These are phyloP conservation scores for Pythium aristosporum DNA, from an alignment of 352 stramenopile genomes.

Conservation along the genomic window DNA sequence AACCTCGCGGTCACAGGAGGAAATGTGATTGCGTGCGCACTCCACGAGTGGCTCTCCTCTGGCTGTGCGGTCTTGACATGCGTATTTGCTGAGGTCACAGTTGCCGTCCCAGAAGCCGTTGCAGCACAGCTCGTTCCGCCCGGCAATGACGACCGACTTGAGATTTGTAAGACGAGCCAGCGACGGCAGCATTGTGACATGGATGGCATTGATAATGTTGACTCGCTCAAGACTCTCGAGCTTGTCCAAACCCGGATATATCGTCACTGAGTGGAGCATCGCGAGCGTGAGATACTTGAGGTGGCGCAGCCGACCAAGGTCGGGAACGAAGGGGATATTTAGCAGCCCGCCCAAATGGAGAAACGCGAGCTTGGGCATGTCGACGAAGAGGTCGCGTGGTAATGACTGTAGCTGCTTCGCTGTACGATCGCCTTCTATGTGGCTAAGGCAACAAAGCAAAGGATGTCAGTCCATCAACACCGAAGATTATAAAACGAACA, in stretches of 20 bases:
- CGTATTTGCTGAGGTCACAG: constrained; percentile 15
- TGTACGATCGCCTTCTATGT: constrained; percentile 18
- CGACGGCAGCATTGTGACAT: neutral
- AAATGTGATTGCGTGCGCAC: constrained; percentile 2
- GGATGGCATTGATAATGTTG: constrained; percentile 15
- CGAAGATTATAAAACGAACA: too few relatives aligned
- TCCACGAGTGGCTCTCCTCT: neutral
- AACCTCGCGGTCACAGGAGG: neutral
- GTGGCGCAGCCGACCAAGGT: neutral
- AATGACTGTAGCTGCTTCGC: neutral
- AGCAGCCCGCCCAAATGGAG: constrained; percentile 19
- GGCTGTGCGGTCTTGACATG: constrained; percentile 8
- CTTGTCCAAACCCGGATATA: constrained; percentile 9
- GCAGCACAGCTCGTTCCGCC: constrained; percentile 15
- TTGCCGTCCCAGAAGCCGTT: constrained; percentile 14
- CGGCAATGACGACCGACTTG: constrained; percentile 4
- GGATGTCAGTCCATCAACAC: too few relatives aligned
- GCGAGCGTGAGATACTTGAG: constrained; percentile 24
- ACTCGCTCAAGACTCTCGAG: constrained; percentile 13
- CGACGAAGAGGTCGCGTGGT: constrained; percentile 3
- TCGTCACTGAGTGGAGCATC: constrained; percentile 6
- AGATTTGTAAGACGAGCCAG: neutral
- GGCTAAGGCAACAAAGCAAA: neutral
- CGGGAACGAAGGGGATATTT: neutral
- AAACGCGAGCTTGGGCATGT: constrained; percentile 16